Base-by-base conservation (phyloP, 2,329 filamentous ascomycete genomes). In the Curvularia sp. region DNA sequence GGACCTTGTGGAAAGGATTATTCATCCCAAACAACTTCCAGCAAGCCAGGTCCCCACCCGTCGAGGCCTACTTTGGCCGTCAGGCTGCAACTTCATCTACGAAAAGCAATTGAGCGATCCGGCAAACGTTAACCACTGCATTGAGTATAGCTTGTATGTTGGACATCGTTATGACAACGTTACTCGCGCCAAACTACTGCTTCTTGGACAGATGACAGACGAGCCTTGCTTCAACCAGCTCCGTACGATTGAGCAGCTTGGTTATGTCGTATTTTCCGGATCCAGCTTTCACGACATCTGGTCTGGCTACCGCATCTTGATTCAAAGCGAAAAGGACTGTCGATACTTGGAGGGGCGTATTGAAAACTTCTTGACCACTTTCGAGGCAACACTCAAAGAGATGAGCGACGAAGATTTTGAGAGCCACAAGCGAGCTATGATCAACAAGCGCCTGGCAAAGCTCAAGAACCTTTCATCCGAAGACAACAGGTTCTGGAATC, bases 181-280 rank as follows among this genome's bases (percentile, higher is more conserved):
- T 5, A 77, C 91, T 12, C 87, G 92, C 18, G 91, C 93, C 13
- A 93, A 91, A 76, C 84, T 91, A 0, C 82, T 96, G 41, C 83
- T 99, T 5, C 84, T 97, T 41, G 90, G 92, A 25, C 95, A 98
- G 77, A 90, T 99, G 80, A 88, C 92, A 0, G 91, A 96, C 55
- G 95, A 99, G 79, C 93, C 93, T 3, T 90, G 90, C 8, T 99
- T 98, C 73, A 92, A 99, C 77, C 93, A 96, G 76, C 84, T 99
- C 7, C 87, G 95, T 49, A 98, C 95, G 42, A 97, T 98, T 78
- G 94, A 99, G 77, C 94, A 99, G 78, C 88, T 99, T 6, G 95
- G 95, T 12, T 99, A 99, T 69, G 91, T 99, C 52, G 94, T 99
- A 0, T 97, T 94, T 78, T 94, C 91, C 48, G 91, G 92, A 27